Conservation (phyloP, 345 rosid species). For the Lumnitzera littorea region DNA sequence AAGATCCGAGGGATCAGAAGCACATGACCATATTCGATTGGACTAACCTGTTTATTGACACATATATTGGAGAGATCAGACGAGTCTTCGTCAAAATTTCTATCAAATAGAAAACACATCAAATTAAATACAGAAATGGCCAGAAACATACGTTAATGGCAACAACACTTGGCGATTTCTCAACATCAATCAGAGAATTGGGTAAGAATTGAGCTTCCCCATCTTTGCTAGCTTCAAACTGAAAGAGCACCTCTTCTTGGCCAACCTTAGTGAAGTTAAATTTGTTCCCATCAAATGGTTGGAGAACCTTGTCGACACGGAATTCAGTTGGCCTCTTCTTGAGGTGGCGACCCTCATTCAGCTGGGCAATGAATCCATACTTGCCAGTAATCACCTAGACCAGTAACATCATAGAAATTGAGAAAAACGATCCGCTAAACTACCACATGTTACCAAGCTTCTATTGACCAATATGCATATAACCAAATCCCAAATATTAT, state of each 20-base stretch:
- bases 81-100: neutral
- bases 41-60: slow-evolving; percentile 66
- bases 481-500: neutral
- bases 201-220: slow-evolving; percentile 51
- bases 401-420: slow-evolving; percentile 1
- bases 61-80: neutral
- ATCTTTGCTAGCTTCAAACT: slow-evolving; percentile 72
- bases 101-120: neutral
- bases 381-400: slow-evolving; percentile 80
- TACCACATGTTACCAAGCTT: neutral
- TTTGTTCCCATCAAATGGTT: slow-evolving; percentile 81
- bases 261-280: slow-evolving; percentile 94
- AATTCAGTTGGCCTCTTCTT: slow-evolving; percentile 97
- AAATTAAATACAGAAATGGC: neutral
- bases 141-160: slow-evolving; percentile 72
- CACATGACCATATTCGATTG: slow-evolving; percentile 97
- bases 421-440: neutral
- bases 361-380: slow-evolving; percentile 87
- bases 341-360: slow-evolving; percentile 89
- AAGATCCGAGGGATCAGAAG: slow-evolving; percentile 76
- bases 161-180: slow-evolving; percentile 76
- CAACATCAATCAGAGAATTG: slow-evolving; percentile 50
- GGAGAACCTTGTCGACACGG: slow-evolving; percentile 89
- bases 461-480: neutral
- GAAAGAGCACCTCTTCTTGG: slow-evolving; percentile 93